Evolutionary conservation across 1,284 basidiomycete species (phyloP).

Genomic region (Apiotrichum akiyoshidainum): DNA sequence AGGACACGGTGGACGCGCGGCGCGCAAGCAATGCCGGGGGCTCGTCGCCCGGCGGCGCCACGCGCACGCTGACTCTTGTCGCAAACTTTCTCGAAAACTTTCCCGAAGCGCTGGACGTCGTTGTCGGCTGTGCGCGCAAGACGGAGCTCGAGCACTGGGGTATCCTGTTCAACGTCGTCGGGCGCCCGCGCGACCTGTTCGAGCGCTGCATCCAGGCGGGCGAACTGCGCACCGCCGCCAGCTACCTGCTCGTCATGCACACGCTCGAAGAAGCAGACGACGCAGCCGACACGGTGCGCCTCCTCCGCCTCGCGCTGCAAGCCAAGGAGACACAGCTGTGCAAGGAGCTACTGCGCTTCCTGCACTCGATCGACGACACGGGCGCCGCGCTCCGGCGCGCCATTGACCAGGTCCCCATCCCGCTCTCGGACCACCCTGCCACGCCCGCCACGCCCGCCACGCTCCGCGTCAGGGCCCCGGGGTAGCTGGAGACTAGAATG

Average conservation of each 20-base stretch:
- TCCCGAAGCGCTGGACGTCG: constrained; percentile 81
- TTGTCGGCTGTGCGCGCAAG: constrained; percentile 94
- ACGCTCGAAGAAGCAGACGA: constrained; percentile 85
- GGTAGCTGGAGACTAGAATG: no score
- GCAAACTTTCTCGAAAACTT: constrained; percentile 95
- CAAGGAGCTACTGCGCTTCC: constrained; percentile 83
- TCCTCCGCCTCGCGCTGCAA: constrained; percentile 69
- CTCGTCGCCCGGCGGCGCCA: not conserved
- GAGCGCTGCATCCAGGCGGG: constrained; percentile 79
- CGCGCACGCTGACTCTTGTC: constrained; percentile 63
- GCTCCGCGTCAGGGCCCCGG: not conserved
- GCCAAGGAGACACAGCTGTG: constrained; percentile 58
- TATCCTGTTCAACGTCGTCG: constrained; percentile 82
- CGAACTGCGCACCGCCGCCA: constrained; percentile 82
- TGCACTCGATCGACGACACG: constrained; percentile 83
- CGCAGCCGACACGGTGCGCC: constrained; percentile 71
- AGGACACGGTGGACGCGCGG: constrained; percentile 67
- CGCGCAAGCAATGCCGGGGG: not conserved
- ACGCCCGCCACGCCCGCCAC: not conserved
- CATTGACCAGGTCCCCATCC: constrained; percentile 43
- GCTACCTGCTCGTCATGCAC: constrained; percentile 89
- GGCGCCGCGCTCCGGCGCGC: constrained; percentile 62
- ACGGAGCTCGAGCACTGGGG: constrained; percentile 92
- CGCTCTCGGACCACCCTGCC: not conserved
- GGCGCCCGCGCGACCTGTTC: constrained; percentile 84